A percentile compares a stretch with the other conserved stretches of the same genome.
Conservation (phyloP, 2,329 filamentous ascomycete species). For the Verticillium tricorpus region DNA sequence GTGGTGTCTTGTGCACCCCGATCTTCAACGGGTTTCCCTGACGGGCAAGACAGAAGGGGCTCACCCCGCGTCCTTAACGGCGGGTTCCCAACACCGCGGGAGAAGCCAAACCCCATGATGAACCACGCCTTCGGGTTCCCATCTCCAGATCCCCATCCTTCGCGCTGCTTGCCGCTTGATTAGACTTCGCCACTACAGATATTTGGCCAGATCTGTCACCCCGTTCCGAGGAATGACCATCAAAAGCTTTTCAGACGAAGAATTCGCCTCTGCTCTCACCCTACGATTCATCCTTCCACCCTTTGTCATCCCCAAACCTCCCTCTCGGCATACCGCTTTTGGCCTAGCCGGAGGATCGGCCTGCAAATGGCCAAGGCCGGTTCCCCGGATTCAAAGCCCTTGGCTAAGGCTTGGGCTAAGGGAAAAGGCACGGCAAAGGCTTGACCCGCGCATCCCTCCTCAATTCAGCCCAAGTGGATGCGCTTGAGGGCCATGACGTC, state of each 20-base stretch:
- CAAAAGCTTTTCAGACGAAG: background rate
- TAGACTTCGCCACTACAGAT: background rate
- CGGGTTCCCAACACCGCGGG: background rate
- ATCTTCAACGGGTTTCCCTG: background rate
- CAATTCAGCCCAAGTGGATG: background rate
- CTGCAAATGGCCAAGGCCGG: background rate
- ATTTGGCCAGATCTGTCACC: background rate
- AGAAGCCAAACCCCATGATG: background rate
- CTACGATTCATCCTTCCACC: background rate
- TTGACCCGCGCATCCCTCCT: background rate
- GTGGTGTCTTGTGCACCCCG: background rate
- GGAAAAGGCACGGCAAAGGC: background rate
- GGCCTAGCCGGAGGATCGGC: background rate
- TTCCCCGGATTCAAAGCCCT: background rate
- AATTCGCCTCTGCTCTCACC: background rate
- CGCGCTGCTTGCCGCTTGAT: background rate
- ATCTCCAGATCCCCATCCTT: background rate
- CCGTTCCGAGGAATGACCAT: background rate
- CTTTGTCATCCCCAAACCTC: background rate
- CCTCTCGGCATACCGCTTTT: background rate
- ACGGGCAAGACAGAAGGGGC: background rate
- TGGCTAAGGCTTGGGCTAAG: background rate
- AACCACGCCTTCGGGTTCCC: background rate
- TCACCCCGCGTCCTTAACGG: background rate
- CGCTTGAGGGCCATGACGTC: background rate